Percentiles rank a stretch among this genome's conserved stretches.
phyloP scores from a whole-genome alignment of 2,329 filamentous ascomycete species.

The Nemania diffusa region DNA sequence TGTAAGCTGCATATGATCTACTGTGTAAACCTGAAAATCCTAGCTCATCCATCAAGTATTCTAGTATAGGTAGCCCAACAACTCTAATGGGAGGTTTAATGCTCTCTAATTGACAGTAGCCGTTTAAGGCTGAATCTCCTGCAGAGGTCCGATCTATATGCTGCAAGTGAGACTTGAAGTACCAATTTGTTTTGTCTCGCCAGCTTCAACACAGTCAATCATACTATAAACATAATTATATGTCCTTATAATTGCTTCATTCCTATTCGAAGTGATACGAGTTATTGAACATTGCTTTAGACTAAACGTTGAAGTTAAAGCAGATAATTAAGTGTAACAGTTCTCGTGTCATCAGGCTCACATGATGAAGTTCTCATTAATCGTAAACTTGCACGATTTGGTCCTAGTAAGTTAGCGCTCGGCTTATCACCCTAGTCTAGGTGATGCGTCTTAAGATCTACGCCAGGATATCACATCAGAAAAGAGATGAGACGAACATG shows the following conservation, averaged over 20 bases:
- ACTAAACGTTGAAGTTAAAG: neutral
- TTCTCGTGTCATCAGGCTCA: neutral
- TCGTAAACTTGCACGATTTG: neutral
- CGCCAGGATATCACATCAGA: slow-evolving; percentile 27
- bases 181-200: neutral
- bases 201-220: neutral
- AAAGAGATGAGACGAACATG: slow-evolving; percentile 28
- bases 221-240: neutral
- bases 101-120: slow-evolving; percentile 1
- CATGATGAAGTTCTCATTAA: neutral
- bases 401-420: slow-evolving; percentile 7
- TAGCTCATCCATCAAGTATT: slow-evolving; percentile 20
- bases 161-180: neutral
- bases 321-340: neutral
- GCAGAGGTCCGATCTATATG: slow-evolving; percentile 5
- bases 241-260: neutral
- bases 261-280: neutral
- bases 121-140: neutral
- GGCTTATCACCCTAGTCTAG: neutral
- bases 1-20: slow-evolving; percentile 16
- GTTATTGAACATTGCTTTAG: neutral
- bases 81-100: neutral
- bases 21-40: slow-evolving; percentile 7
- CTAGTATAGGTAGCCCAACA: slow-evolving; percentile 10
- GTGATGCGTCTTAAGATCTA: slow-evolving; percentile 20